Percentiles rank a stretch among this genome's conserved stretches.
These are phyloP conservation scores for Periconia sp. DNA, from an alignment of 2,329 filamentous ascomycete species.

Conservation along the genomic window DNA sequence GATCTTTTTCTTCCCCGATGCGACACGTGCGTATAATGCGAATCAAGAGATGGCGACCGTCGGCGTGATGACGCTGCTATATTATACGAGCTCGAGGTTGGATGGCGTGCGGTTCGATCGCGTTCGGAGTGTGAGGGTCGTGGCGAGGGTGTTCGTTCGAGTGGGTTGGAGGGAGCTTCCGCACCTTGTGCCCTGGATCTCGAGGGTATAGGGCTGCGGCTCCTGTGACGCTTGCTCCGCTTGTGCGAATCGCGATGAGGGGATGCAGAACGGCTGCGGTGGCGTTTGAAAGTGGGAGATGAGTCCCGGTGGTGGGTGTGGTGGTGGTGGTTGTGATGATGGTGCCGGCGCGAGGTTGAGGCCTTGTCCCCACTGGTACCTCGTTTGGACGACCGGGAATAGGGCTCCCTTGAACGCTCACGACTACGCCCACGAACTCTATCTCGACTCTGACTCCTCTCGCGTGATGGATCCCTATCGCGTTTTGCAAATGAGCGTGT, in stretches of 20 bases:
- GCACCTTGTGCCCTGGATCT: conserved; percentile 35
- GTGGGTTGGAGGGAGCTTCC: conserved; percentile 29
- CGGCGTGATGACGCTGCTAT: conserved; percentile 34
- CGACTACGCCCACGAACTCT: conserved; percentile 37
- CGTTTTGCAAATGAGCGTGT: conserved; percentile 26
- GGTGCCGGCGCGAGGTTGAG: conserved; percentile 35
- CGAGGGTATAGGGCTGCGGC: conserved; percentile 39
- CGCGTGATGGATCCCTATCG: conserved; percentile 31
- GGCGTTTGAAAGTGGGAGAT: conserved; percentile 42
- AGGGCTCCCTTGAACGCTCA: conserved; percentile 33
- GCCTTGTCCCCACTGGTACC: conserved; percentile 40
- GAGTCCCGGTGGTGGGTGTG: conserved; percentile 35
- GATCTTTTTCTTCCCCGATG: conserved; percentile 36
- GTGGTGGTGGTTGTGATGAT: conserved; percentile 31
- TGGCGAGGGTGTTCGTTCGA: conserved; percentile 36
- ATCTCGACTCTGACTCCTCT: conserved; percentile 36
- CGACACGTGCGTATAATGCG: conserved; percentile 36
- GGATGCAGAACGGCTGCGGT: conserved; percentile 41
- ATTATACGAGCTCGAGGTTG: conserved; percentile 41
- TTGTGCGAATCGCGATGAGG: conserved; percentile 33
- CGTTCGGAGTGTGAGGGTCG: conserved; percentile 29
- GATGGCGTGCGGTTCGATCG: conserved; percentile 35
- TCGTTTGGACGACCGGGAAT: conserved; percentile 40
- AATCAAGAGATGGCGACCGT: conserved; percentile 46
- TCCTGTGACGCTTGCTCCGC: conserved; percentile 36